These are phyloP conservation scores for Basidiobolus meristosporus DNA, from an alignment of 371 early-diverging fungal species.

Conservation along the genomic window DNA sequence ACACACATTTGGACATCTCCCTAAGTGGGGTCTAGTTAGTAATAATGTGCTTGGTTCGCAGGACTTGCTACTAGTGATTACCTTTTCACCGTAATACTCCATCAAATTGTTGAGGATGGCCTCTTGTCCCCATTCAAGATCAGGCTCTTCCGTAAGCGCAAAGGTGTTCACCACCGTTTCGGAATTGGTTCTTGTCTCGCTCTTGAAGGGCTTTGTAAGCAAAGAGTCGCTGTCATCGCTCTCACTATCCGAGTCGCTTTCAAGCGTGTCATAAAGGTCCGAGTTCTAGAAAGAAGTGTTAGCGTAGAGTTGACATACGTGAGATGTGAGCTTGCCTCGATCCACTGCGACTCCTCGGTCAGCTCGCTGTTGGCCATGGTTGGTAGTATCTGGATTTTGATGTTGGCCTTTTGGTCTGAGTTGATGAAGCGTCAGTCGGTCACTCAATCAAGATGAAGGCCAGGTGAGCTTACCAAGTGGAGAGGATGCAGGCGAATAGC, in stretches of 20 bases:
- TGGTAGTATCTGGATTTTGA: too few relatives aligned
- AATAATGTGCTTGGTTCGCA: neutral
- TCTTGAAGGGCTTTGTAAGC: conserved; percentile 6
- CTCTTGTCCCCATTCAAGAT: conserved; percentile 28
- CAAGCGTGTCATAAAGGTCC: conserved; percentile 1
- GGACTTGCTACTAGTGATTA: conserved; percentile 3
- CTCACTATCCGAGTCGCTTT: conserved; percentile 1
- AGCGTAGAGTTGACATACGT: too few relatives aligned
- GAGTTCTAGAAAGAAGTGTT: too few relatives aligned
- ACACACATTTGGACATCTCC: conserved; percentile 78
- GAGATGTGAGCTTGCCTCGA: conserved; percentile 3
- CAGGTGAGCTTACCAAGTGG: conserved; percentile 1
- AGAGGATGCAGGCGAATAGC: neutral
- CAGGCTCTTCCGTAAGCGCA: conserved; percentile 12
- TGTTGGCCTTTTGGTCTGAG: neutral
- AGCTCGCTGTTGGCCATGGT: too few relatives aligned
- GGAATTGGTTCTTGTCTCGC: too few relatives aligned
- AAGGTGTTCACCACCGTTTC: neutral
- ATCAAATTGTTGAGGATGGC: conserved; percentile 29
- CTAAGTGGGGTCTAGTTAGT: conserved; percentile 5
- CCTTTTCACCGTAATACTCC: conserved; percentile 55
- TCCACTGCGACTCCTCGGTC: too few relatives aligned
- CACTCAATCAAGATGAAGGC: neutral
- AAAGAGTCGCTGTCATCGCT: conserved; percentile 8
- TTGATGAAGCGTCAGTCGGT: neutral